Evolutionary conservation across 2,329 filamentous ascomycete genomes (phyloP), one percentile per base, ranked within the genome.

Genomic region (Escovopsis sp.): DNA sequence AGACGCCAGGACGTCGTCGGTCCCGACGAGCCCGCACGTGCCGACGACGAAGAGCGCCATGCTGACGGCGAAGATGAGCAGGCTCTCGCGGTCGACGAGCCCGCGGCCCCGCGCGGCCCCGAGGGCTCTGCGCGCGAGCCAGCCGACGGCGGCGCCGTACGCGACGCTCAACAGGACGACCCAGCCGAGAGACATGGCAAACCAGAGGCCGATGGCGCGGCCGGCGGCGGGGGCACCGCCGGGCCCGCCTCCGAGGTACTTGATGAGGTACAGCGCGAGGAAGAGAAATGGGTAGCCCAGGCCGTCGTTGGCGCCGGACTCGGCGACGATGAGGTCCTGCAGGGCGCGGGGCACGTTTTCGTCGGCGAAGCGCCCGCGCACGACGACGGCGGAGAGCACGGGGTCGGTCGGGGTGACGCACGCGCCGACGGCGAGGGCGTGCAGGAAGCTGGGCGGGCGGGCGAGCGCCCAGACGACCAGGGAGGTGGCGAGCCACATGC

Each of bases 321-420:
- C 87, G 23, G 78, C 81, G 39, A 83, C 73, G 54, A 86, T 84
- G 51, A 86, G 85, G 49, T 82, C 78, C 64, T 94, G 86, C 39
- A 95, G 65, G 26, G 80, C 74, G 44, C 78, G 80, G 0, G 88
- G 86, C 15, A 94, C 80, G 56, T 94, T 91, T 53, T 87, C 82
- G 54, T 94, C 87, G 1, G 88, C 88, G 56, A 94, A 95, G 53
- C 85, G 88, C 30, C 87, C 87, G 65, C 94, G 94, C 38, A 94
- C 85, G 44, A 94, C 94, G 3, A 83, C 83, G 49, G 91, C 89
- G 12, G 83, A 89, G 33, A 94, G 61, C 1, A 94, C 78, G 0
- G 88, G 88, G 53, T 95, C 88, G 0, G 88, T 94, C 0, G 87
- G 88, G 3, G 88, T 91, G n/a, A 95, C 78, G 54, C 87, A 94